These are phyloP conservation scores for Chamaecrista fasciculata DNA, from an alignment of 306 rosid genomes.

Conservation along the genomic window DNA sequence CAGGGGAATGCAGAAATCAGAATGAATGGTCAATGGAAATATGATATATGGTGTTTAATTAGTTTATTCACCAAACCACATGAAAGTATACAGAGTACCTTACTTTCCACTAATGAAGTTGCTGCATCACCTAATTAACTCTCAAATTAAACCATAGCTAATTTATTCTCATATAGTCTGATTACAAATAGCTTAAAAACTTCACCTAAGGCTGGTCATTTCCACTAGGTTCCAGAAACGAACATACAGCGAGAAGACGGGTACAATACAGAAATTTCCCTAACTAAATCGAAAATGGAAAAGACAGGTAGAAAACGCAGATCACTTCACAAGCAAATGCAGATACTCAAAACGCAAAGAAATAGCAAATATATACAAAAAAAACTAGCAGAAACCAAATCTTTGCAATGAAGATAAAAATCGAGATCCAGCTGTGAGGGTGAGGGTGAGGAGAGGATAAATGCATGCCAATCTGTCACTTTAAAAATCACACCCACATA, in stretches of 20 bases:
- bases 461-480: no score
- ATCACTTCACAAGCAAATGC: slow-evolving; percentile 9
- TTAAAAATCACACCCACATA: no score
- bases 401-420: background rate
- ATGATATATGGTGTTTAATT: background rate
- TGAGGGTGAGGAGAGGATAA: no score
- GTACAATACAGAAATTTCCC: background rate
- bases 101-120: background rate
- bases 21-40: background rate
- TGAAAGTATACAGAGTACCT: background rate
- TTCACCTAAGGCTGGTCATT: background rate
- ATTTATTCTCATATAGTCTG: background rate
- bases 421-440: background rate
- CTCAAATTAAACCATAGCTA: background rate
- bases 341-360: background rate
- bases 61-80: background rate
- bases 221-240: background rate
- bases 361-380: background rate
- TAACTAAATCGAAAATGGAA: no score
- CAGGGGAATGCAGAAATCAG: background rate
- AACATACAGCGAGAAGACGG: background rate
- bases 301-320: no score
- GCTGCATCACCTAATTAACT: background rate
- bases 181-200: background rate
- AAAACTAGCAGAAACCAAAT: background rate